Evolutionary conservation across 2,329 filamentous ascomycete species (phyloP).

Genomic region (Fusarium temperatum): DNA sequence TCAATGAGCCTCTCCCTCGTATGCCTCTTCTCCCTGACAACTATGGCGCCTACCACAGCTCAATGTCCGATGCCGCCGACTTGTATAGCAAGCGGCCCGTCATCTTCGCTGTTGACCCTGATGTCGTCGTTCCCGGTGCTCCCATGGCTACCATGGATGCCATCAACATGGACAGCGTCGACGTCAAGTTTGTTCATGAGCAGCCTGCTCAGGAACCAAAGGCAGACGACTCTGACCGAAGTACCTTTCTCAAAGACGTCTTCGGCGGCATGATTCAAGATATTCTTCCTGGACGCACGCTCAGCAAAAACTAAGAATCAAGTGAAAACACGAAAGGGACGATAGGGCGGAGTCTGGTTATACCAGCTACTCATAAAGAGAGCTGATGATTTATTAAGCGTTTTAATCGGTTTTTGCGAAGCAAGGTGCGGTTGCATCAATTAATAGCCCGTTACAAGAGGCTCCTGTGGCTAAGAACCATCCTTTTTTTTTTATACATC

Average conservation of each 20-base stretch:
- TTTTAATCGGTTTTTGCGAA: constrained; percentile 32
- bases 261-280: constrained; percentile 68
- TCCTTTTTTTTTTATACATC: constrained; percentile 23
- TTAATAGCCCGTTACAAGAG: constrained; percentile 22
- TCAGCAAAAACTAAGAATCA: constrained; percentile 19
- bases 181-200: constrained; percentile 62
- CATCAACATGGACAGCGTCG: constrained; percentile 64
- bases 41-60: constrained; percentile 55
- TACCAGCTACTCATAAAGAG: constrained; percentile 11
- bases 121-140: constrained; percentile 58
- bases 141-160: constrained; percentile 67
- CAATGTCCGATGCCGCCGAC: constrained; percentile 53
- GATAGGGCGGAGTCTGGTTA: neutral
- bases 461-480: constrained; percentile 13
- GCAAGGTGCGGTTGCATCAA: constrained; percentile 20
- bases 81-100: constrained; percentile 56
- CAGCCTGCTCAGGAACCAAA: constrained; percentile 43
- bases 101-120: constrained; percentile 66
- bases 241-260: constrained; percentile 62
- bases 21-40: constrained; percentile 70
- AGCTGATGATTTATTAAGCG: constrained; percentile 34
- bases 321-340: constrained; percentile 4
- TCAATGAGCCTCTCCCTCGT: constrained; percentile 55
- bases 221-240: constrained; percentile 27
- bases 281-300: constrained; percentile 39